Evolutionary conservation across 2,329 filamentous ascomycete species (phyloP), one percentile per base, ranked within the genome.

Genomic region (Trichoderma aggressivum): DNA sequence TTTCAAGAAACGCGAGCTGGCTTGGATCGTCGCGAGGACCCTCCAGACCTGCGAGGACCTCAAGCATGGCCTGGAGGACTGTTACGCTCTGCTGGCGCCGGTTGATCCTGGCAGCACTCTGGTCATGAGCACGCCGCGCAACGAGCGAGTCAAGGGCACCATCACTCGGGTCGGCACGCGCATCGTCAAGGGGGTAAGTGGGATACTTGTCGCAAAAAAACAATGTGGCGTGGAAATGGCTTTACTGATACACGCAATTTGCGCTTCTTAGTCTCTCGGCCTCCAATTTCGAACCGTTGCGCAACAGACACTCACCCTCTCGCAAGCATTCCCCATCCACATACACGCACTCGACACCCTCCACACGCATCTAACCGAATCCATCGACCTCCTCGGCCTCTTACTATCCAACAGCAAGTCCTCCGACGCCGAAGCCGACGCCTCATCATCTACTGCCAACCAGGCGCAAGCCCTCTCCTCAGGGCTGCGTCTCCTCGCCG

Each of bases 81-180:
- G 94, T 82, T 93, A 94, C 75, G 90, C 91, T 21, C 87, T 98
- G 28, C 89, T 99, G 34, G 92, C 94, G 8, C 94, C 95, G 1
- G 87, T 91, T 74, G 94, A 97, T 78, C 90, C 91, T 1, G 94
- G 94, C 10, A 94, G 91, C 76, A 99, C 95, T 1, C 88, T 99
- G 32, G 94, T 96, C 34, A 87, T 99, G 75, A 96, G 92, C 73
- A 97, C 94, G 16, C 88, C 92, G 70, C 89, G 94, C 70, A 95
- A 93, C 70, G 96, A 99, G 83, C 90, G 88, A 75, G 90, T 98
- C 73, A 99, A 99, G 81, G 96, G 96, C 21, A 93, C 94, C 76
- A 89, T 98, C 72, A 98, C 95, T 1, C 89, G 96, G 68, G 89
- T 97, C 43, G 96, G 96, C 50, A 93, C 93, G n/a, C 90, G 92